Base-by-base conservation (phyloP, 164 flowering plant genomes). In the Nelumbo lutea region DNA sequence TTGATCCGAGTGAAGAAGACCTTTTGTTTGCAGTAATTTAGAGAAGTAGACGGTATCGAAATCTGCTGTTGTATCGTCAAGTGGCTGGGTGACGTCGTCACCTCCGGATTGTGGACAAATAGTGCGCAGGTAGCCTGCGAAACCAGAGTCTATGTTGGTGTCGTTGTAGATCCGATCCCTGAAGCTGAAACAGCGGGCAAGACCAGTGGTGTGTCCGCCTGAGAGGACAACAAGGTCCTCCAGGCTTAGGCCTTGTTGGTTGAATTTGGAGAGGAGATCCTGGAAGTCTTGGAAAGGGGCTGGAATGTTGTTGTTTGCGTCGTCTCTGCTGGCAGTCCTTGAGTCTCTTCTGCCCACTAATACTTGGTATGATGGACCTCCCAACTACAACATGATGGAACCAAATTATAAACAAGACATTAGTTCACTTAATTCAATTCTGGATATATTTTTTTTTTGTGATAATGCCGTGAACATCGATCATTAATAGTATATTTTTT, bases 271-370 rank as follows among this genome's bases (percentile, higher is more conserved):
- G 47, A 75, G 70, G 3, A 82, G 72, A 2, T 63, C 68, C 0
- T 71, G n/a, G 67, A 79, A 67, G 81, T 73, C 64, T 9, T 46
- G 3, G 56, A 64, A 59, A 14, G 85, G 78, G 2, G 76, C 9
- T 2, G 85, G 85, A 8, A 82, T 44, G 56, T 73, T 11, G 27
- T 1, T 64, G 76, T 75, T 71, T 45, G 85, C 85, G 0, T 51
- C 70, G 39, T 51, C 57, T 27, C 14, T 3, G 68, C 73, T 79
- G 0, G 84, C 82, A 3, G 71, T 77, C 50, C 50, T 64, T 6
- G 84, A 58, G 61, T 82, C 84, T 48, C 70, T 73, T 43, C 84
- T 70, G 8, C 84, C 84, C 5, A 81, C 11, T 7, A 41, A 44
- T 1, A 81, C 82, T 57, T 55, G 40, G 62, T 72, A 82, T 43